These are phyloP conservation scores for Beauveria medogensis DNA, from an alignment of 2,329 filamentous ascomycete species.

Conservation along the genomic window DNA sequence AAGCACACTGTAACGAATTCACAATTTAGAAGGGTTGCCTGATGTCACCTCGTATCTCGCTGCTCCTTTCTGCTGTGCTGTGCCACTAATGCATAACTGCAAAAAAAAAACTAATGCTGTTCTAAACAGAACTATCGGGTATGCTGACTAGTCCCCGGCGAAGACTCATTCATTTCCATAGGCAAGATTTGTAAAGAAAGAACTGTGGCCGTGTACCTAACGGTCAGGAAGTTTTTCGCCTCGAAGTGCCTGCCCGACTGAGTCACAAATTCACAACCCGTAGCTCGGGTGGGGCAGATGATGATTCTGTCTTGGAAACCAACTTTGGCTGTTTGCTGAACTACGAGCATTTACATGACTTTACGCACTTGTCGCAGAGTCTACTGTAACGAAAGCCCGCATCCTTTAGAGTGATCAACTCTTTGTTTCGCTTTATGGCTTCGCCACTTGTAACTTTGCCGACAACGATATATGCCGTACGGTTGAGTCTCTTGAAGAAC, in stretches of 20 bases:
- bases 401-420: not conserved
- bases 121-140: no score
- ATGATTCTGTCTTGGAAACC: not conserved
- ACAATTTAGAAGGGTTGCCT: not conserved
- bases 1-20: not conserved
- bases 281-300: conserved; percentile 1
- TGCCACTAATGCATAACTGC: not conserved
- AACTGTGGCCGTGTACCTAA: not conserved
- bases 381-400: not conserved
- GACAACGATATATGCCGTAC: not conserved
- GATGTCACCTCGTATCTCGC: not conserved
- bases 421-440: not conserved
- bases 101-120: not conserved
- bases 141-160: not conserved
- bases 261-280: not conserved
- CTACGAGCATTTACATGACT: not conserved
- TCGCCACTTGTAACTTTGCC: not conserved
- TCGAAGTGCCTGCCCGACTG: not conserved
- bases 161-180: not conserved
- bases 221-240: not conserved
- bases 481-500: not conserved
- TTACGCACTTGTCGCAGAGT: not conserved
- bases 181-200: not conserved
- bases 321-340: not conserved
- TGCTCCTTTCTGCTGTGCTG: not conserved